Conservation (phyloP, 163 green algal species). For the Volvox carteri region DNA sequence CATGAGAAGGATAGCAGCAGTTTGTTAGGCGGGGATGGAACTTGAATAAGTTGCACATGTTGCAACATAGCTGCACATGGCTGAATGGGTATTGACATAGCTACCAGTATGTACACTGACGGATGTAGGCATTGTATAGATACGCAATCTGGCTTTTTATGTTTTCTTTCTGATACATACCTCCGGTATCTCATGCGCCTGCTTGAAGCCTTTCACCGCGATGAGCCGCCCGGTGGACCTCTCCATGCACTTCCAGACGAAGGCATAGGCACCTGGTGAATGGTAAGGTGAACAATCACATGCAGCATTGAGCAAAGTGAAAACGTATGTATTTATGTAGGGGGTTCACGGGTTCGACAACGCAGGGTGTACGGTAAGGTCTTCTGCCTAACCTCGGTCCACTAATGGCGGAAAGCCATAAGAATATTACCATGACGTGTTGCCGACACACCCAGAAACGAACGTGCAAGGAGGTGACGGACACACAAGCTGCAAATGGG, state of each 20-base stretch:
- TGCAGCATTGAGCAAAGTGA: neutral
- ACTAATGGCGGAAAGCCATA: too few species aligned
- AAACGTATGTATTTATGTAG: too few species aligned
- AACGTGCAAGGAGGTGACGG: too few species aligned
- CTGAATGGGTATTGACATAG: neutral
- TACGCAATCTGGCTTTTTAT: neutral
- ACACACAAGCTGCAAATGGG: too few species aligned
- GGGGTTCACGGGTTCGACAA: too few species aligned
- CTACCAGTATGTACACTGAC: neutral
- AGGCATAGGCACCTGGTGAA: constrained; percentile 50
- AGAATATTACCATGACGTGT: too few species aligned
- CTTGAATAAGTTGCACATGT: neutral
- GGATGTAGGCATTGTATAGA: neutral
- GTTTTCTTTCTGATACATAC: neutral
- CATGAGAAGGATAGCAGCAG: neutral
- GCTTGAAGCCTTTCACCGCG: constrained; percentile 49
- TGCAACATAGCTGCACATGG: neutral
- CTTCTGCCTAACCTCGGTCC: too few species aligned
- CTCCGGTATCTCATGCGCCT: constrained; percentile 41
- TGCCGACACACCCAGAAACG: too few species aligned
- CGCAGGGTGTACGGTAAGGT: too few species aligned
- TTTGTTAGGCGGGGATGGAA: neutral
- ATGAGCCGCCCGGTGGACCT: neutral
- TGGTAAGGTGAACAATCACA: too few species aligned
- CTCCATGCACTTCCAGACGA: constrained; percentile 50